A percentile compares a stretch with the other conserved stretches of the same genome.
Evolutionary conservation across 2,329 filamentous ascomycete species (phyloP).

Genomic region (Penicillium sp.): DNA sequence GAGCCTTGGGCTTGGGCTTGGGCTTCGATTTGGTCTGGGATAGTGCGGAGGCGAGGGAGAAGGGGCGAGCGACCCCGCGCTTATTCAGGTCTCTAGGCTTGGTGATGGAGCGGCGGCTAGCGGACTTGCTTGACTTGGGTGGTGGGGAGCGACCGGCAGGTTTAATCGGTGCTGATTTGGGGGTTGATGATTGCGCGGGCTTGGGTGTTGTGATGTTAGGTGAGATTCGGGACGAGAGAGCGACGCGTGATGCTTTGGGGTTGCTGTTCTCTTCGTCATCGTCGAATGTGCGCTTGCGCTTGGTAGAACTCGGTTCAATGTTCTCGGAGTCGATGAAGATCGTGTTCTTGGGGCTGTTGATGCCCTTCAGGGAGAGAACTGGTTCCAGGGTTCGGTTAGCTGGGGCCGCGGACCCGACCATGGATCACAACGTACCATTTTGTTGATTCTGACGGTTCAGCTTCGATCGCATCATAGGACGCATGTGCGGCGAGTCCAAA

Average conservation of each 20-base stretch:
- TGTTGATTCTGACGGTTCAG: conserved; percentile 37
- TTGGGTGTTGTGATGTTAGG: conserved; percentile 29
- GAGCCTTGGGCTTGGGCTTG: conserved; percentile 51
- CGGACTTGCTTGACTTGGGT: conserved; percentile 68
- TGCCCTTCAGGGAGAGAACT: conserved; percentile 12
- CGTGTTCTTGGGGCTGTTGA: conserved; percentile 17
- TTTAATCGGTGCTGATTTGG: conserved; percentile 58
- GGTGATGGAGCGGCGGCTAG: conserved; percentile 66
- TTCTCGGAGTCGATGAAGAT: conserved; percentile 51
- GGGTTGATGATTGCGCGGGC: conserved; percentile 31
- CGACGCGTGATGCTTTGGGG: conserved; percentile 51
- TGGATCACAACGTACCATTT: conserved; percentile 27
- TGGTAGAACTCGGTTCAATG: conserved; percentile 57
- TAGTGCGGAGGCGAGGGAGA: conserved; percentile 78
- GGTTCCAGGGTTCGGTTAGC: conserved; percentile 9
- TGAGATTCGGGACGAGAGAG: conserved; percentile 28
- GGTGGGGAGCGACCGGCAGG: conserved; percentile 80
- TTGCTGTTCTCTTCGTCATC: conserved; percentile 44
- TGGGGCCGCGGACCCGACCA: not conserved
- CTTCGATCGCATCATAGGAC: conserved; percentile 32
- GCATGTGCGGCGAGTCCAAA: conserved; percentile 35
- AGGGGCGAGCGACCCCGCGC: conserved; percentile 58
- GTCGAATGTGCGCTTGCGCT: conserved; percentile 42
- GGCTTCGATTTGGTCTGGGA: conserved; percentile 54
- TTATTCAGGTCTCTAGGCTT: conserved; percentile 66